phyloP scores from a whole-genome alignment of 1,284 basidiomycete species.

The Pterulicium gracile region DNA sequence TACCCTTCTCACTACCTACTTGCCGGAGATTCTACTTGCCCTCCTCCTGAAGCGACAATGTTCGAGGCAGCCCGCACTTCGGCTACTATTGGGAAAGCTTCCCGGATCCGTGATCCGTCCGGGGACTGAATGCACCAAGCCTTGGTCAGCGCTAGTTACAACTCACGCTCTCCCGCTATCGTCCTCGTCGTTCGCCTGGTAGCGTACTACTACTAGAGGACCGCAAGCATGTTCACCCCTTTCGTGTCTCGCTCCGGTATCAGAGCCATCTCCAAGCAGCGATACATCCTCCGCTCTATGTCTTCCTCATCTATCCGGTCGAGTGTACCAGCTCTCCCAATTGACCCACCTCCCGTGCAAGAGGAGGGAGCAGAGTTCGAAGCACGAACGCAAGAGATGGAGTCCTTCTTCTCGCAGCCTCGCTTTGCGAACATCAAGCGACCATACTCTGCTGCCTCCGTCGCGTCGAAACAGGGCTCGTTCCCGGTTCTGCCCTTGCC shows the following conservation, averaged over 20 bases:
- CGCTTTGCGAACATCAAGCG: slow-evolving; percentile 69
- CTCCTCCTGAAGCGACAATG: too few species aligned
- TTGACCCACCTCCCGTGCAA: slow-evolving; percentile 51
- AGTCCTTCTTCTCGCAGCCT: slow-evolving; percentile 65
- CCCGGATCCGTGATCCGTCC: too few species aligned
- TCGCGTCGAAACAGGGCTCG: slow-evolving; percentile 86
- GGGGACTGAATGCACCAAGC: too few species aligned
- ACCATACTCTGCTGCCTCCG: slow-evolving; percentile 68
- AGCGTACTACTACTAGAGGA: too few species aligned
- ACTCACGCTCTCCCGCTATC: too few species aligned
- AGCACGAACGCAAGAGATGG: slow-evolving; percentile 50
- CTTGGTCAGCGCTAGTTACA: too few species aligned
- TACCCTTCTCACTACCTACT: too few species aligned
- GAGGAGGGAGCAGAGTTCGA: slow-evolving; percentile 62
- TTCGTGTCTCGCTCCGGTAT: not conserved
- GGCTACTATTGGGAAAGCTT: too few species aligned
- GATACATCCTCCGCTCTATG: slow-evolving; percentile 15
- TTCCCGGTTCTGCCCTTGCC: slow-evolving; percentile 72
- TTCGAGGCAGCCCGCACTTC: too few species aligned
- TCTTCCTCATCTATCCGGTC: slow-evolving; percentile 18
- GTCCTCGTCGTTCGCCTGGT: too few species aligned
- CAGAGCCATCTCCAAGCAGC: not conserved
- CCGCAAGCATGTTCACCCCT: not conserved
- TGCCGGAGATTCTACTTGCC: too few species aligned
- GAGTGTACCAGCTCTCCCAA: slow-evolving; percentile 32